phyloP scores from a whole-genome alignment of 441 rosid genomes.

The Pelargonium citronellum region DNA sequence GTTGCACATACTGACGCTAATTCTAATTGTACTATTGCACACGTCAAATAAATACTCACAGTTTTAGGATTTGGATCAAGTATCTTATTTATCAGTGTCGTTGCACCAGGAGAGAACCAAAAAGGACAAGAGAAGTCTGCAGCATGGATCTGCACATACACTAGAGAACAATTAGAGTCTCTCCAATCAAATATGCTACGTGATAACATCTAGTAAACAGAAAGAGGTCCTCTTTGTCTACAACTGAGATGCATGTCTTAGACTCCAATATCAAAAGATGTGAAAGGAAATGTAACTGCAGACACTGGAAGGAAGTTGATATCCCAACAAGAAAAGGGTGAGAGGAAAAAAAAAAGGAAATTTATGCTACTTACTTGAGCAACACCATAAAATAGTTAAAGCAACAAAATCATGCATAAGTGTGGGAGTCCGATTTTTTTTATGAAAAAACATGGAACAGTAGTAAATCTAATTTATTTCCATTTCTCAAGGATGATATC shows the following conservation, averaged over 20 bases:
- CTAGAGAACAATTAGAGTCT: constrained; percentile 21
- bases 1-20: background rate
- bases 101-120: constrained; percentile 75
- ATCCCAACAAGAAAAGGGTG: background rate
- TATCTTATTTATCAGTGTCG: constrained; percentile 57
- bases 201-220: background rate
- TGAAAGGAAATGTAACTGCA: background rate
- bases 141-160: constrained; percentile 54
- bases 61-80: constrained; percentile 76
- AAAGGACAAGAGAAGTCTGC: constrained; percentile 70
- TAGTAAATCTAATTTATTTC: constrained; percentile 7
- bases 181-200: constrained; percentile 8
- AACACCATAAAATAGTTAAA: background rate
- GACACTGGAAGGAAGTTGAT: background rate
- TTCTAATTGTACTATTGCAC: background rate
- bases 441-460: constrained; percentile 6
- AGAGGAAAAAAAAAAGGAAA: background rate
- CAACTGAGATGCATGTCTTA: background rate
- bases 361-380: background rate
- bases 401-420: background rate
- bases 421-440: background rate
- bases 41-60: constrained; percentile 45
- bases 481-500: constrained; percentile 17
- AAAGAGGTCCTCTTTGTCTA: background rate
- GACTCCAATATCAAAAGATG: constrained; percentile 1